A percentile compares a stretch with the other conserved stretches of the same genome.
phyloP scores from a whole-genome alignment of 805 yeast species.

The Hermanozyma aechmeae region DNA sequence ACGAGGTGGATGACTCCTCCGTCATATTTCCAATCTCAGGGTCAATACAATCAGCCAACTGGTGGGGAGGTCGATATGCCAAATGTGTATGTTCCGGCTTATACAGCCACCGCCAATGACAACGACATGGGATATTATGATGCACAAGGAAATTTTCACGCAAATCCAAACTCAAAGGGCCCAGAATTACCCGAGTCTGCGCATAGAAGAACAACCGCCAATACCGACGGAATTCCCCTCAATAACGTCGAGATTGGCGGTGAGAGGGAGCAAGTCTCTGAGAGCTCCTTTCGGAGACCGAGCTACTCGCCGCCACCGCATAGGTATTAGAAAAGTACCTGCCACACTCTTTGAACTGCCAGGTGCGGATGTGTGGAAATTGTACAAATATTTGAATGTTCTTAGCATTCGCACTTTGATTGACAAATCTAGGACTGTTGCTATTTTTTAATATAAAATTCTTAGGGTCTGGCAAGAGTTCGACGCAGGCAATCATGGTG shows the following conservation, averaged over 20 bases:
- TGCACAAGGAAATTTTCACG: conserved; percentile 36
- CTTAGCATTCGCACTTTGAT: too few species aligned
- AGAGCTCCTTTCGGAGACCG: conserved; percentile 1
- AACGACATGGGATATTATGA: conserved; percentile 77
- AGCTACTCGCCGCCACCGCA: conserved; percentile 4
- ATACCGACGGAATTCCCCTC: conserved; percentile 6
- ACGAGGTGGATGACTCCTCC: conserved; percentile 89
- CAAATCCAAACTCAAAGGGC: conserved; percentile 11
- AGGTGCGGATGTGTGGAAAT: too few species aligned
- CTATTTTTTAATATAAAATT: too few species aligned
- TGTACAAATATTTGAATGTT: too few species aligned
- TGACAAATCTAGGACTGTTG: too few species aligned
- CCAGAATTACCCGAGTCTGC: conserved; percentile 8
- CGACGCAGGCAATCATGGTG: too few species aligned
- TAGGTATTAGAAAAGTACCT: not conserved
- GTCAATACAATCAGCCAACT: conserved; percentile 38
- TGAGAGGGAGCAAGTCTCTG: conserved; percentile 1
- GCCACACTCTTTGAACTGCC: conserved; percentile 1
- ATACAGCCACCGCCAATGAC: conserved; percentile 57
- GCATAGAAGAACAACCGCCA: conserved; percentile 8
- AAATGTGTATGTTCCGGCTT: conserved; percentile 52
- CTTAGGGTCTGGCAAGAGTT: too few species aligned
- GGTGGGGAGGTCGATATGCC: conserved; percentile 32
- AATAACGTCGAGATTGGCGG: conserved; percentile 1
- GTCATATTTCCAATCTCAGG: conserved; percentile 57